Percentiles rank a stretch among this genome's conserved stretches.
Evolutionary conservation across 169 alveolate species (phyloP).

Genomic region (Cryptosporidium ryanae): DNA sequence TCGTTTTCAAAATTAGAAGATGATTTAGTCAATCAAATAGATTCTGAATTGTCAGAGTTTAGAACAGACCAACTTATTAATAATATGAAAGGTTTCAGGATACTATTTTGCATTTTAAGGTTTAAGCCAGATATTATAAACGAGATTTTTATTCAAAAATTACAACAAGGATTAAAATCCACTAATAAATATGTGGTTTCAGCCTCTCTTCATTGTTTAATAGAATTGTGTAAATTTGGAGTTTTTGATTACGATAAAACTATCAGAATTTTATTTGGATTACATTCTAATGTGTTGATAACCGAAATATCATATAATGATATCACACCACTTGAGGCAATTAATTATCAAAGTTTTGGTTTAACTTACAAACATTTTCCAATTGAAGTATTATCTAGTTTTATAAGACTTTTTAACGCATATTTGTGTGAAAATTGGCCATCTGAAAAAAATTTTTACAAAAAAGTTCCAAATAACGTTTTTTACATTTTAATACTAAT

Average conservation of each 20-base stretch:
- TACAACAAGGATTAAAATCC: slow-evolving; percentile 58
- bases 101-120: slow-evolving; percentile 27
- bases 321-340: slow-evolving; percentile 9
- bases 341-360: slow-evolving; percentile 23
- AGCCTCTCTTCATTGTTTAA: slow-evolving; percentile 60
- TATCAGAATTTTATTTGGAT: slow-evolving; percentile 29
- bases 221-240: slow-evolving; percentile 54
- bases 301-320: slow-evolving; percentile 7
- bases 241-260: slow-evolving; percentile 52
- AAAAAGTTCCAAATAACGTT: slow-evolving; percentile 43
- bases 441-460: slow-evolving; percentile 15
- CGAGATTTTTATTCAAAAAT: slow-evolving; percentile 25
- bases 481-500: slow-evolving; percentile 29
- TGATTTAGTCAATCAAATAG: slow-evolving; percentile 4
- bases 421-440: slow-evolving; percentile 58
- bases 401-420: slow-evolving; percentile 40
- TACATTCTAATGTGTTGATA: slow-evolving; percentile 32
- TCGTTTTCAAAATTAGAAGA: slow-evolving; percentile 58
- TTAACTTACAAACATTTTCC: background rate
- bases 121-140: slow-evolving; percentile 63
- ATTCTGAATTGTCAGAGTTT: slow-evolving; percentile 17
- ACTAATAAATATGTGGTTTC: slow-evolving; percentile 31
- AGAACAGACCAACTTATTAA: background rate
- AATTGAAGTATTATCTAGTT: slow-evolving; percentile 21
- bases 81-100: background rate